Conservation (phyloP, 805 yeast species). For the Scheffersomyces lignosus region DNA sequence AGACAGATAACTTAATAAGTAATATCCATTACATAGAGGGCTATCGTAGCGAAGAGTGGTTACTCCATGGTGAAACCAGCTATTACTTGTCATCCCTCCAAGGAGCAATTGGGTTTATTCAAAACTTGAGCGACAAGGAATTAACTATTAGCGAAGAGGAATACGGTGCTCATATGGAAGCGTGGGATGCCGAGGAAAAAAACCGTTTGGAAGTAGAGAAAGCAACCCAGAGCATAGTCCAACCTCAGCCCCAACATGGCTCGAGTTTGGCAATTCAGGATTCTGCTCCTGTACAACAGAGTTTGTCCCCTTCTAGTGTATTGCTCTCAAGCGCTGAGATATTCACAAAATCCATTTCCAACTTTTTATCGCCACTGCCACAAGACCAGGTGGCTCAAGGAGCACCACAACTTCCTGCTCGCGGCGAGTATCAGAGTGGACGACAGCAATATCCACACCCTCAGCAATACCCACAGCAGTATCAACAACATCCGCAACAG, state of each 20-base stretch:
- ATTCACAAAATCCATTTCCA: conserved; percentile 49
- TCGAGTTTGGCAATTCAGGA: conserved; percentile 1
- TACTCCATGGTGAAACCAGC: conserved; percentile 80
- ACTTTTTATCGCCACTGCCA: conserved; percentile 40
- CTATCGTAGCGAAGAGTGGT: conserved; percentile 71
- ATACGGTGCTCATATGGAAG: conserved; percentile 55
- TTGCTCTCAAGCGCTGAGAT: conserved; percentile 49
- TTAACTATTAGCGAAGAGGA: conserved; percentile 64
- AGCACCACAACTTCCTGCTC: conserved; percentile 1
- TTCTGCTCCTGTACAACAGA: conserved; percentile 1
- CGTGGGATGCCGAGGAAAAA: conserved; percentile 42
- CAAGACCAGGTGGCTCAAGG: conserved; percentile 10
- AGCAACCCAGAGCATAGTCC: conserved; percentile 5
- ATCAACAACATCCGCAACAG: too few relatives aligned
- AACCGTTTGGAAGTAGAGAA: conserved; percentile 18
- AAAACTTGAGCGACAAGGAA: conserved; percentile 54
- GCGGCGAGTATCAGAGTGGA: conserved; percentile 15
- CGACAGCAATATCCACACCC: too few relatives aligned
- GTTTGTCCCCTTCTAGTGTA: conserved; percentile 39
- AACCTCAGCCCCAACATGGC: conserved; percentile 21
- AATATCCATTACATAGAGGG: conserved; percentile 84
- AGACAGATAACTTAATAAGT: conserved; percentile 64
- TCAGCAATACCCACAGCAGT: conserved; percentile 1
- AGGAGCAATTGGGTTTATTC: conserved; percentile 82
- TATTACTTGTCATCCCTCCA: conserved; percentile 89